phyloP scores from a whole-genome alignment of 163 green algal species.

The Prototheca wickerhamii region DNA sequence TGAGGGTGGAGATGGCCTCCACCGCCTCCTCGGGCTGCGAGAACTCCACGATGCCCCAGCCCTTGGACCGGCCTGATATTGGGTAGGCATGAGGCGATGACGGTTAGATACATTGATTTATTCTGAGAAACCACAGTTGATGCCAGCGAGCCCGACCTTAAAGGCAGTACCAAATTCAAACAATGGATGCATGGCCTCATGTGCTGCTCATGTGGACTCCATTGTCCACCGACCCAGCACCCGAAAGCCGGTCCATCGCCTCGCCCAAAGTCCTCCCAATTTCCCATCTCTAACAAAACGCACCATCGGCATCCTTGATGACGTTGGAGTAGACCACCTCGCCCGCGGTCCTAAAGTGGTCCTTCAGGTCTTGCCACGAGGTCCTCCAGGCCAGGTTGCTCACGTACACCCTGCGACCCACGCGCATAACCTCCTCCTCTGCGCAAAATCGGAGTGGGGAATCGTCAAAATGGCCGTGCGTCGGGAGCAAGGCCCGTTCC shows the following conservation, averaged over 20 bases:
- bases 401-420: slow-evolving; percentile 34
- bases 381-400: slow-evolving; percentile 83
- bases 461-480: background rate
- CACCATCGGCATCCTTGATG: slow-evolving; percentile 61
- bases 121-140: too few species aligned
- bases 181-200: too few species aligned
- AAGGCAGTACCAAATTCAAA: too few species aligned
- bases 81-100: too few species aligned
- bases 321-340: slow-evolving; percentile 77
- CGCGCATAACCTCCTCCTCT: slow-evolving; percentile 46
- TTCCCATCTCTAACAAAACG: background rate
- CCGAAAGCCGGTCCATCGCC: background rate
- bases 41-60: slow-evolving; percentile 93
- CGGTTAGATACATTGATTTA: background rate
- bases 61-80: slow-evolving; percentile 74
- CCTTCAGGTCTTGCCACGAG: slow-evolving; percentile 61
- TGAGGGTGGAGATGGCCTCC: slow-evolving; percentile 71
- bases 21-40: slow-evolving; percentile 80
- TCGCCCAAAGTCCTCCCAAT: background rate
- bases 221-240: too few species aligned
- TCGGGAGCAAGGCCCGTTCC: too few species aligned
- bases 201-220: too few species aligned
- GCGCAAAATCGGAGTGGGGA: background rate
- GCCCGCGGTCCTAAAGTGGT: slow-evolving; percentile 45
- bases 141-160: too few species aligned